A percentile compares a stretch with the other conserved stretches of the same genome.
Conservation (phyloP, 83 land plant genomes). For the Picea mariana region DNA sequence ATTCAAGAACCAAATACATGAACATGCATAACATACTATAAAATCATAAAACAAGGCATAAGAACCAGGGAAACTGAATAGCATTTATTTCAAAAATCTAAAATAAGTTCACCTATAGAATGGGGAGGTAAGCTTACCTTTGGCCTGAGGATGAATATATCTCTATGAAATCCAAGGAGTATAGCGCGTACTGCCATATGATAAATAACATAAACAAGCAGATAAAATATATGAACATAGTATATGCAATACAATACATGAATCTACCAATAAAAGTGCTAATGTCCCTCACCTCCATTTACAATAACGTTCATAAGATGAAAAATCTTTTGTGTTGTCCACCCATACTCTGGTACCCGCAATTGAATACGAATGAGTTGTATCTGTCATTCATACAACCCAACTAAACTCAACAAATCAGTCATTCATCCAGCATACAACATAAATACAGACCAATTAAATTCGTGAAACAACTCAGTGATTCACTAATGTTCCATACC, state of each 20-base stretch:
- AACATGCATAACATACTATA: too few relatives aligned
- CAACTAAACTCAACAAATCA: too few relatives aligned
- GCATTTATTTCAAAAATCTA: too few relatives aligned
- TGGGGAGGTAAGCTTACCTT: conserved; percentile 27
- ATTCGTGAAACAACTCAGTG: too few relatives aligned
- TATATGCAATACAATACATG: not conserved
- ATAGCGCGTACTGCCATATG: conserved; percentile 51
- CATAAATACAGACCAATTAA: too few relatives aligned
- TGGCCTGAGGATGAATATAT: conserved; percentile 40
- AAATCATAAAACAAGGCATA: too few relatives aligned
- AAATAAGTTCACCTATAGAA: too few relatives aligned
- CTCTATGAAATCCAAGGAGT: conserved; percentile 50
- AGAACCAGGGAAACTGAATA: too few relatives aligned
- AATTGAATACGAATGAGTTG: conserved; percentile 61
- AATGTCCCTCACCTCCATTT: conserved; percentile 51
- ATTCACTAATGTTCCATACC: too few relatives aligned
- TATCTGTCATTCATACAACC: conserved; percentile 28
- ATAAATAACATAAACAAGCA: not conserved
- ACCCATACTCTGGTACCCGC: conserved; percentile 70
- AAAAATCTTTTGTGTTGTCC: conserved; percentile 80
- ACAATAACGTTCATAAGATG: conserved; percentile 69
- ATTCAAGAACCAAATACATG: too few relatives aligned
- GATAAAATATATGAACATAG: not conserved
- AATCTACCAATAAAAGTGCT: not conserved
- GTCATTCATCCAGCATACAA: too few relatives aligned